Evolutionary conservation across 2,329 filamentous ascomycete genomes (phyloP), one percentile per base, ranked within the genome.

Genomic region (Corniculantispora saksenae): DNA sequence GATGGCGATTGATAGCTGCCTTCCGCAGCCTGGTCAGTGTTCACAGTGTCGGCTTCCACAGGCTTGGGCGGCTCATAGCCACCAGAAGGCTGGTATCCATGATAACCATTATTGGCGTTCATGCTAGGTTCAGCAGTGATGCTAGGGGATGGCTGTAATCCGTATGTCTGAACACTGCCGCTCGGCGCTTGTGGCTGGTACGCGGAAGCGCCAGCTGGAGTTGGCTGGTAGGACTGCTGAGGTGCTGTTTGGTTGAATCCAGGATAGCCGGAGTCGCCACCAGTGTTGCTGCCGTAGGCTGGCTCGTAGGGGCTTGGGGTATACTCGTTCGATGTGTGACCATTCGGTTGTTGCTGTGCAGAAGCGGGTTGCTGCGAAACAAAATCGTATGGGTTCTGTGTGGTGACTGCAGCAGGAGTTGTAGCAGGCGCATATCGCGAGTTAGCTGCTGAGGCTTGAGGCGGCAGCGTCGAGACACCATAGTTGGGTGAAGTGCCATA

Each of bases 401-500:
- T 21, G 2, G 54, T 21, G 27, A 68, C 63, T 12, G 66, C 68
- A 27, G 70, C 66, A 25, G 73, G 72, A 3, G 73, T 69, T 1
- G 75, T 69, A 6, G 69, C 72, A 1, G 84, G 82, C 0, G 83
- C 79, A 70, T 86, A 86, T 45, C 83, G 82, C n/a, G 84, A 84
- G 10, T 81, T 83, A 5, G 78, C 67, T 5, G 71, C 70, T 1
- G 79, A 70, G 4, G 73, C 71, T 1, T 79, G 73, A 59, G 77
- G 71, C 2, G 79, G 72, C 15, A 72, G 69, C 5, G 75, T 64
- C 21, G 70, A 70, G 67, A 72, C 68, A 6, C 71, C 67, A 51
- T 76, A 77, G 29, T 69, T 69, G 12, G 77, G 73, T 0, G 77
- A 74, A 61, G 85, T 87, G 6, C 89, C 89, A 73, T 95, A 96